Base-by-base conservation (phyloP, 352 stramenopile genomes). In the Phytophthora lateralis region DNA sequence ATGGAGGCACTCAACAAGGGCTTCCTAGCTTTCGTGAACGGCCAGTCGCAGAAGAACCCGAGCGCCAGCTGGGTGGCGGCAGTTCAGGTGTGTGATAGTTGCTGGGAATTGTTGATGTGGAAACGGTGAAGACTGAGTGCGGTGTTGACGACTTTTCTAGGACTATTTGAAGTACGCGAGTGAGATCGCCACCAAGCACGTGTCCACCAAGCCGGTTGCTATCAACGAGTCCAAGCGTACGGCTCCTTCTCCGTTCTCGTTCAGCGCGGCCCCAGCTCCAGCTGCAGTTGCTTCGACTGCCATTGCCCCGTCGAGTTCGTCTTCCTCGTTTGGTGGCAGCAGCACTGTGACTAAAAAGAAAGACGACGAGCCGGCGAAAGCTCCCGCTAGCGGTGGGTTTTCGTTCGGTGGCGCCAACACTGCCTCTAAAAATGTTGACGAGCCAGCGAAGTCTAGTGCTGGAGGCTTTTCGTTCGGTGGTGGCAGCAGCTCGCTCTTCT, bases 1-100 rank as follows among this genome's bases (percentile, higher is more conserved):
- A 94, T 94, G 27, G 81, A 91, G 55, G 63, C 71, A 43, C 77
- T 96, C 2, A 96, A 96, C 64, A 89, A 90, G 57, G 82, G 78
- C 42, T 96, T 96, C 42, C 56, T 93, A 49, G 66, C 68, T 12
- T 94, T 94, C 59, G 85, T 88, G 10, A 86, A 69, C 34, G 66
- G 72, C 39, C 83, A 95, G 53, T 64, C 75, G 12, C 75, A 82
- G 46, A 80, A 85, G 55, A 90, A 91, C 55, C 82, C 82, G 34
- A 84, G 73, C 49, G 71, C 68, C 12, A 86, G 79, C 61, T 96
- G 88, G 87, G 75, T 73, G 29, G 68, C 58, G 0, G 80, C 81
- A 17, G 73, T 86, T 27, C 69, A 92, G 75, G 79, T 89, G 47
- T 52, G 47, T 1, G 41, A 10, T 51, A 17, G 26, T 55, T 26